A percentile compares a stretch with the other conserved stretches of the same genome.
Conservation (phyloP, 73 alveolate species). For the Paramecium caudatum region DNA sequence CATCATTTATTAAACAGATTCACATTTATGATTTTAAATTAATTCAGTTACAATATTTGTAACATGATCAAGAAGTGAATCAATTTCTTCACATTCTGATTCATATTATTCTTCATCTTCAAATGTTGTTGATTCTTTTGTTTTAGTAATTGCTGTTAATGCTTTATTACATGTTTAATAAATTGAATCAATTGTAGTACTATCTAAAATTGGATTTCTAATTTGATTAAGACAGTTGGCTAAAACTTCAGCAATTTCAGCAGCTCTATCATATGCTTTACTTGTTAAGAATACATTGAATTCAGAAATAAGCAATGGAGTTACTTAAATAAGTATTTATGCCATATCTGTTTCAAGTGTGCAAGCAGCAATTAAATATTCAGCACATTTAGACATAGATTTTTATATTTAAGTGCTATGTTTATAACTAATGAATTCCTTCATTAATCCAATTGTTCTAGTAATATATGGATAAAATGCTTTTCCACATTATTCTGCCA, state of each 20-base stretch:
- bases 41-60: slow-evolving; percentile 57
- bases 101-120: slow-evolving; percentile 60
- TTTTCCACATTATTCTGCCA: slow-evolving; percentile 67
- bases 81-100: slow-evolving; percentile 53
- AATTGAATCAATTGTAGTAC: neutral
- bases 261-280: slow-evolving; percentile 21
- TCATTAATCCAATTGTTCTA: neutral
- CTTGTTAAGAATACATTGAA: neutral
- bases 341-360: slow-evolving; percentile 52
- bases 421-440: slow-evolving; percentile 45
- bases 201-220: neutral
- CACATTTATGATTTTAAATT: slow-evolving; percentile 15
- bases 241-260: slow-evolving; percentile 25
- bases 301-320: slow-evolving; percentile 47
- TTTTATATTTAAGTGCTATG: slow-evolving; percentile 69
- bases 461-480: slow-evolving; percentile 71
- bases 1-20: slow-evolving; percentile 37
- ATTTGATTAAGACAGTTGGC: slow-evolving; percentile 26
- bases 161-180: neutral
- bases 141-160: neutral
- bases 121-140: slow-evolving; percentile 27
- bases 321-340: neutral
- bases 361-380: slow-evolving; percentile 28
- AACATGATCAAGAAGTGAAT: slow-evolving; percentile 35
- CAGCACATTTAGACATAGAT: slow-evolving; percentile 26